Evolutionary conservation across 2,329 filamentous ascomycete genomes (phyloP), one percentile per base, ranked within the genome.

Genomic region (Xylariaceae sp.): DNA sequence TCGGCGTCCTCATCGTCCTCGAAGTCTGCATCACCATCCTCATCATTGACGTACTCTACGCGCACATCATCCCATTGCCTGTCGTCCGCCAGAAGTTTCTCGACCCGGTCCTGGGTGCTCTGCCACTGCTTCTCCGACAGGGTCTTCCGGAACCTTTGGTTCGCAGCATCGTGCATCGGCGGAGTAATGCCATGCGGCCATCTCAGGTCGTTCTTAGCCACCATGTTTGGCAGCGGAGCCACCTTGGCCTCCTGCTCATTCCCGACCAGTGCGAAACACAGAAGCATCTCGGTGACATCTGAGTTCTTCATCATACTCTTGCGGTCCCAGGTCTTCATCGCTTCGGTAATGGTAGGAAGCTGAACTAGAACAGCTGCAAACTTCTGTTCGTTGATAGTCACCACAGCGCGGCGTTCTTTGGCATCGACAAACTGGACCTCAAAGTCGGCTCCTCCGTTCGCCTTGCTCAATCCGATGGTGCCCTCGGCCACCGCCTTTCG

Each of bases 301-400:
- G 84, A 83, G 7, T 84, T 83, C 63, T 94, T 94, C 66, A 89
- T 87, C 67, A 89, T 87, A 13, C 80, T 75, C 51, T 84, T 87
- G 51, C 80, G 80, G 55, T 94, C 88, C 84, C 87, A 94, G 38
- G 83, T 89, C 67, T 94, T 94, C 82, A 92, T 88, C 6, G 80
- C 82, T 55, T 94, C 88, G 5, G 89, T 80, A 37, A 94, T 84
- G 39, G 84, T 92, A 1, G 88, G 88, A 19, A 94, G 62, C 48
- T 93, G 87, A 7, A 94, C 80, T 56, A 94, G 68, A 14, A 80
- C 75, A 16, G 83, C 86, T 1, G 84, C 88, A 54, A 86, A 94
- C 31, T 74, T 68, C 32, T 75, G 72, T 4, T 78, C 78, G 41
- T 79, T 75, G 40, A 94, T 72, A 3, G 68, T 77, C 21, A 94